Evolutionary conservation across 306 rosid species (phyloP), one percentile per base, ranked within the genome.

Genomic region (Comarum palustre): DNA sequence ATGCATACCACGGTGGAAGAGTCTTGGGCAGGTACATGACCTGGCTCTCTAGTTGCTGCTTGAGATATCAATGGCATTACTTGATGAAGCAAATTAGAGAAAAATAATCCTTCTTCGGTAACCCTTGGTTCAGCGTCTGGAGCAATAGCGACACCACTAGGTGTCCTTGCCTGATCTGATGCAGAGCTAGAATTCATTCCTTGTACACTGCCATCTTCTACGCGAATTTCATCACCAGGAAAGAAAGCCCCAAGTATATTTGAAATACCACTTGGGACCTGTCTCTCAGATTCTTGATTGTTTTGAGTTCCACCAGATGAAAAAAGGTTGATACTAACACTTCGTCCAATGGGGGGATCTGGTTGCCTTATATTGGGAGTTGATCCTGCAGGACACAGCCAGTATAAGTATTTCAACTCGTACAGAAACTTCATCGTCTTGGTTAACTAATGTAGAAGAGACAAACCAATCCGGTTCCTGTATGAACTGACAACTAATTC

Each of bases 201-300:
- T 78, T 80, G 93, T 54, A 73, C 48, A 84, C 82, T 84, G 62
- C 87, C 82, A 78, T 86, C 96, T 74, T 91, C 99, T 27, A 87
- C 84, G 13, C 84, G 92, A 83, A 95, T 74, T 87, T 95, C 99
- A 77, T 95, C 99, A 79, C 86, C 87, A 41, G 99, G 99, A 78
- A 90, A 88, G 71, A 87, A 88, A 68, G 84, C 70, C 84, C 93
- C 80, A 51, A 91, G 66, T 61, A 87, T 78, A 75, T 91, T 90
- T 71, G 88, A 78, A 22, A 88, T 86, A 75, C 70, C 77, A 73
- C 78, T 79, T 6, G 96, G 97, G 38, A 88, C 63, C 83, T 91
- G 91, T 72, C 96, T 78, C 77, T 88, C 90, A 65, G 97, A 82
- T 34, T 94, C 97, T 58, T 78, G 83, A 81, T 55, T 86, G 74